These are phyloP conservation scores for Erodium texanum DNA, from an alignment of 441 rosid species.

Conservation along the genomic window DNA sequence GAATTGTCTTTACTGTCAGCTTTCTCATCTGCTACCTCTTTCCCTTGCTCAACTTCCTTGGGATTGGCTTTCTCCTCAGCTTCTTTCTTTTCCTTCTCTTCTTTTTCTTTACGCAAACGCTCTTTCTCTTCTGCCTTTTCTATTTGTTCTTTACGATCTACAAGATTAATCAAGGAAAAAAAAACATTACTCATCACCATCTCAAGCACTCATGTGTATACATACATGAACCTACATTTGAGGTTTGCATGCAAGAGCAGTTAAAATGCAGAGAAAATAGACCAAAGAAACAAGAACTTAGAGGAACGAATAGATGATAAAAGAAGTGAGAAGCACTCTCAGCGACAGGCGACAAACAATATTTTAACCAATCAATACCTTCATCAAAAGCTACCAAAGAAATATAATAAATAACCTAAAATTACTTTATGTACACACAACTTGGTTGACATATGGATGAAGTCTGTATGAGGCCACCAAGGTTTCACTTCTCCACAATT, in stretches of 20 bases:
- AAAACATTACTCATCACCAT: neutral
- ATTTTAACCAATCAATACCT: neutral
- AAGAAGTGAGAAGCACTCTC: no score
- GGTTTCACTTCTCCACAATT: neutral
- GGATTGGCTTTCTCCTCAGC: constrained; percentile 44
- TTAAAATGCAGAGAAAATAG: neutral
- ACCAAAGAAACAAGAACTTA: neutral
- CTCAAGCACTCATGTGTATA: neutral
- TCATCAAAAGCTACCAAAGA: neutral
- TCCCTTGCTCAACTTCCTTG: constrained; percentile 33
- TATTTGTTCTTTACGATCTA: constrained; percentile 83
- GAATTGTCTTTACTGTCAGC: constrained; percentile 30
- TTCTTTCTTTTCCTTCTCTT: constrained; percentile 63
- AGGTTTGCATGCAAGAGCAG: neutral
- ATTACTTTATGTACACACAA: neutral
- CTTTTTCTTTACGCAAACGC: constrained; percentile 69
- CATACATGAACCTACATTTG: neutral
- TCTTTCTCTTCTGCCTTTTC: constrained; percentile 87
- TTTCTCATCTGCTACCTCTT: constrained; percentile 23
- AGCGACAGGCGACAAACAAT: no score
- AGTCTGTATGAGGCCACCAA: neutral
- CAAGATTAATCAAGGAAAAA: constrained; percentile 13
- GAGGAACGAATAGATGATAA: neutral
- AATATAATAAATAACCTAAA: neutral
- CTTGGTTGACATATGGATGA: neutral